Evolutionary conservation across 2,329 filamentous ascomycete species (phyloP), one percentile per base, ranked within the genome.

Genomic region (Cercospora brassicicola): DNA sequence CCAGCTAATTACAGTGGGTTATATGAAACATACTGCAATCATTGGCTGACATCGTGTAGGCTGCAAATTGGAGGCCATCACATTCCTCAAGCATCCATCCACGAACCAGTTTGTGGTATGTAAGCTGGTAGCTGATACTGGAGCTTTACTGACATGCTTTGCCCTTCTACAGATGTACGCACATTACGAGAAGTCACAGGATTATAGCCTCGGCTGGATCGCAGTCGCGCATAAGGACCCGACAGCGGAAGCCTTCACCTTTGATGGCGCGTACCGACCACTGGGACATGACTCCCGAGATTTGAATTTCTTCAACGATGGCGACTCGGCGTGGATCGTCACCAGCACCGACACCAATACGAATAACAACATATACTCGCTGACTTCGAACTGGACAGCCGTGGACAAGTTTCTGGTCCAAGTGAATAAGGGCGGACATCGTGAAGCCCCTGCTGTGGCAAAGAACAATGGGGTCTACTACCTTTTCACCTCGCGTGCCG

Each of bases 301-400:
- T 45, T 60, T 73, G 67, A 62, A 67, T 20, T 73, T 73, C 66
- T 73, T 73, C 68, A 62, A 42, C 28, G 71, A 73, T 55, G 64
- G 66, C 5, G 59, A 67, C 26, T 51, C 65, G 3, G 72, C 62
- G 3, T 73, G 67, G 42, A 31, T 73, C 7, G 18, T 73, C 28
- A 69, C 71, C 0, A 65, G 71, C 36, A 73, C 71, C 9, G 59
- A 73, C 39, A 68, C 67, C 2, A 73, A 73, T 51, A 69, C 72
- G 4, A 67, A 73, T 57, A 68, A 70, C 61, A 72, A 72, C 30
- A 70, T 73, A 18, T 73, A 73, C 61, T 63, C 67, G n/a, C 56
- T 73, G n/a, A 70, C 51, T 13, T 33, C 65, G 28, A 63, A 71
- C 13, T 73, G 71, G 72, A 71, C 68, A 31, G 59, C 64, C 0